Conservation (phyloP, 495 filamentous ascomycete genomes). For the Usnea hakonensis region DNA sequence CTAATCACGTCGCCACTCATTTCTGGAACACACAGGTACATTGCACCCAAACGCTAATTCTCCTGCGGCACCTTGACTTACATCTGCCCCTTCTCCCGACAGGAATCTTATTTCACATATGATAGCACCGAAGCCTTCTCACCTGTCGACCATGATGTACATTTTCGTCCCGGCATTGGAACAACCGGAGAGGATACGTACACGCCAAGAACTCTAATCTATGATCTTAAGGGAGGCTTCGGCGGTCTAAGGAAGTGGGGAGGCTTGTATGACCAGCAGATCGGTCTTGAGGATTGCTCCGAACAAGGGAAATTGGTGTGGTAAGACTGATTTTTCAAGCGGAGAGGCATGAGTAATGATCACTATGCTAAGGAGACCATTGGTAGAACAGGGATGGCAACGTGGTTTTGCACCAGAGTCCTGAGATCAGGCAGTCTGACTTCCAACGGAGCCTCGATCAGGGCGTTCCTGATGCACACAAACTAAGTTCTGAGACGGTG, state of each 20-base stretch:
- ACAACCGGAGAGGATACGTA: slow-evolving; percentile 81
- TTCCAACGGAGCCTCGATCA: slow-evolving; percentile 74
- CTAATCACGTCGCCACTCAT: slow-evolving; percentile 93
- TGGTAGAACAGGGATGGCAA: slow-evolving; percentile 53
- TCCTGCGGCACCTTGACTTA: slow-evolving; percentile 17
- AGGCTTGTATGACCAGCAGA: slow-evolving; percentile 64
- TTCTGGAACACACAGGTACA: slow-evolving; percentile 92
- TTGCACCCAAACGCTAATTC: slow-evolving; percentile 1
- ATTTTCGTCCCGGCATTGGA: slow-evolving; percentile 82
- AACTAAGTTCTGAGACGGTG: slow-evolving; percentile 60
- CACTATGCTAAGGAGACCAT: slow-evolving; percentile 3
- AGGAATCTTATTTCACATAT: slow-evolving; percentile 99
- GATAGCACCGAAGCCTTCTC: slow-evolving; percentile 55
- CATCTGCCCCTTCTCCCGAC: slow-evolving; percentile 15
- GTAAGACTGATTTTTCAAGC: neutral
- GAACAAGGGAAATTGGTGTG: slow-evolving; percentile 28
- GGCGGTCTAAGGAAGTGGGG: slow-evolving; percentile 81
- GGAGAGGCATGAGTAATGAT: neutral
- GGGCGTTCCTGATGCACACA: slow-evolving; percentile 50
- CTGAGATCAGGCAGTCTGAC: slow-evolving; percentile 56
- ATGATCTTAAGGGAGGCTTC: slow-evolving; percentile 90
- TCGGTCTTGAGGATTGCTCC: slow-evolving; percentile 44
- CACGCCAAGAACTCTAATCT: slow-evolving; percentile 83
- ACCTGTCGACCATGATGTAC: slow-evolving; percentile 80
- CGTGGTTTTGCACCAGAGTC: slow-evolving; percentile 57